Conservation (phyloP, 1,139 yeast genomes). For the Blastobotrys apis region DNA sequence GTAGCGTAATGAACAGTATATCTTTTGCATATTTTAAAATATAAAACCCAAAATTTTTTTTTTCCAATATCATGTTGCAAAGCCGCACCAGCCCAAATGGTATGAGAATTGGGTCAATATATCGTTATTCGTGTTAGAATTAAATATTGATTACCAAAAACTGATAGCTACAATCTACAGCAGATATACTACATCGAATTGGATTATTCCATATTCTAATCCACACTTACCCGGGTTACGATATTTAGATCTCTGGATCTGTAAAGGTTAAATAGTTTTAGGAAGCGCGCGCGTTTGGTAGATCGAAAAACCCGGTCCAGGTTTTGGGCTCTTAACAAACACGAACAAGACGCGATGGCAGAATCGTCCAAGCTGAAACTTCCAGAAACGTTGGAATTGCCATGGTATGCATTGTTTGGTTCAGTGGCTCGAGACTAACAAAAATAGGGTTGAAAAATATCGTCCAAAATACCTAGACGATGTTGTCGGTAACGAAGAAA, state of each 20-base stretch:
- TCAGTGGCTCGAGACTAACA: too few relatives aligned
- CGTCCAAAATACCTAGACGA: constrained; percentile 76
- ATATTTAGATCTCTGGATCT: neutral
- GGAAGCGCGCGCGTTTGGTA: neutral
- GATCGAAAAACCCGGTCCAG: too few relatives aligned
- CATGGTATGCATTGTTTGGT: constrained; percentile 23
- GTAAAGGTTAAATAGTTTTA: neutral
- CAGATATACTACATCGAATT: too few relatives aligned
- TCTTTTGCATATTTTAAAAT: neutral
- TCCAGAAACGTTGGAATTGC: constrained; percentile 24
- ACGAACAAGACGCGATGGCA: too few relatives aligned
- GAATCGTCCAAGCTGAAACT: too few relatives aligned
- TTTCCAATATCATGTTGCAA: neutral
- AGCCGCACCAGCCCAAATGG: neutral
- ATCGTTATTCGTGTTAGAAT: too few relatives aligned
- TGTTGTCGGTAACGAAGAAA: constrained; percentile 90
- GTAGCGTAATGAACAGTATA: neutral
- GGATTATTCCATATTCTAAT: too few relatives aligned
- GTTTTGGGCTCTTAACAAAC: too few relatives aligned
- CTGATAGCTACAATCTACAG: too few relatives aligned
- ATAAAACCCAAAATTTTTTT: constrained; percentile 1
- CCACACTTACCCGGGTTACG: too few relatives aligned
- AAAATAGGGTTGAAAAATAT: constrained; percentile 82
- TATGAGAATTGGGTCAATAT: too few relatives aligned
- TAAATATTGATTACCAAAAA: too few relatives aligned